Conservation (phyloP, 306 rosid genomes). For the Sesbania bispinosa region DNA sequence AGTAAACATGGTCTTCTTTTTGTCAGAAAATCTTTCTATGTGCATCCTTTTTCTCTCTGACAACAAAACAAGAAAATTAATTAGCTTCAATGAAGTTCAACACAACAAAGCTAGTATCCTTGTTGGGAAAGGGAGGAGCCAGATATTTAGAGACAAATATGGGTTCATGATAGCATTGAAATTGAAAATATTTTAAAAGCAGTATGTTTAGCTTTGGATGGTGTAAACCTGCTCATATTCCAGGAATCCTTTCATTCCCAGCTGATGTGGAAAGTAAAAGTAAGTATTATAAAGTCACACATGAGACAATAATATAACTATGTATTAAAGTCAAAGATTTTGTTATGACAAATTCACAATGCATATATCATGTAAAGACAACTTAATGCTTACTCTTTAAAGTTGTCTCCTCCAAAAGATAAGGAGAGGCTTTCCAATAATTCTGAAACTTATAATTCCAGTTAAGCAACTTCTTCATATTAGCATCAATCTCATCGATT, state of each 20-base stretch:
- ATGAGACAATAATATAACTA: neutral
- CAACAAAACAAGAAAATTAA: conserved; percentile 12
- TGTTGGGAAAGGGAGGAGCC: neutral
- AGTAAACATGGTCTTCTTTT: conserved; percentile 23
- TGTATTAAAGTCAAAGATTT: neutral
- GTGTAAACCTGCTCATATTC: neutral
- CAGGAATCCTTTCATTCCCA: neutral
- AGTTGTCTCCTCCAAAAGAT: conserved; percentile 39
- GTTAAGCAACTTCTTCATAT: conserved; percentile 13
- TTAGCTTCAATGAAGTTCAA: neutral
- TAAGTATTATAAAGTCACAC: neutral
- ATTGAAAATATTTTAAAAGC: neutral
- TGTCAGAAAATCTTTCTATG: conserved; percentile 49
- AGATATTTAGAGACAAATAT: neutral
- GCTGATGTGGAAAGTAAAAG: neutral
- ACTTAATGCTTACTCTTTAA: conserved; percentile 32
- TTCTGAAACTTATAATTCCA: conserved; percentile 19
- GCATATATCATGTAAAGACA: neutral
- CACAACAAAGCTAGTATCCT: neutral
- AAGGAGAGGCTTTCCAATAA: conserved; percentile 55
- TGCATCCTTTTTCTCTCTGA: conserved; percentile 45
- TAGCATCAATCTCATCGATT: conserved; percentile 1
- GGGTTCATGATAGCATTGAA: neutral
- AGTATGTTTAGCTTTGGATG: neutral
- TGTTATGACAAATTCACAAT: neutral